These are phyloP conservation scores for Agrocybe chaxingu DNA, from an alignment of 768 basidiomycete species.

Conservation along the genomic window DNA sequence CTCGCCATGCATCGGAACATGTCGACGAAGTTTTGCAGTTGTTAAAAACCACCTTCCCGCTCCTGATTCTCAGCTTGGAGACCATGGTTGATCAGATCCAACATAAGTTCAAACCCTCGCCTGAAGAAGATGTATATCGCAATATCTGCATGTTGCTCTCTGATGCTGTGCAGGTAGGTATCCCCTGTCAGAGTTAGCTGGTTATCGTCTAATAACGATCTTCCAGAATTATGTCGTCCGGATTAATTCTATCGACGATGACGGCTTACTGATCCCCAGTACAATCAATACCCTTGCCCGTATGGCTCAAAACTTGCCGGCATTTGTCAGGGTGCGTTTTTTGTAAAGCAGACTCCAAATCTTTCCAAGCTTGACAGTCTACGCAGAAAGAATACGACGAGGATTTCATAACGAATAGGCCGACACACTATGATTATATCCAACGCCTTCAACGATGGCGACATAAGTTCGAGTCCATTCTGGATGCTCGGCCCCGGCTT, in stretches of 20 bases:
- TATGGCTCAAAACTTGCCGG: slow-evolving; percentile 58
- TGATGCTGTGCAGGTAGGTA: slow-evolving; percentile 75
- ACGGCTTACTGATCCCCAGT: slow-evolving; percentile 54
- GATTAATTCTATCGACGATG: slow-evolving; percentile 65
- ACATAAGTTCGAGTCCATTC: slow-evolving; percentile 78
- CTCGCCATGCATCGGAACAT: slow-evolving; percentile 80
- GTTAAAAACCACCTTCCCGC: slow-evolving; percentile 93
- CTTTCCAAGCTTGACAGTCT: not conserved
- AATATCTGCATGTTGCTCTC: slow-evolving; percentile 83
- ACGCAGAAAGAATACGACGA: slow-evolving; percentile 83
- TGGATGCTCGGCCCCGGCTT: slow-evolving; percentile 79
- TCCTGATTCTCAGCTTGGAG: slow-evolving; percentile 93
- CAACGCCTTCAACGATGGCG: slow-evolving; percentile 89
- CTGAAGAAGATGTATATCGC: slow-evolving; percentile 94
- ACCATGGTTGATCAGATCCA: slow-evolving; percentile 95
- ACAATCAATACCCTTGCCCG: slow-evolving; percentile 57
- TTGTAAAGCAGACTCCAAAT: not conserved
- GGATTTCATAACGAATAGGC: slow-evolving; percentile 81
- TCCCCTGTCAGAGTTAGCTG: not conserved
- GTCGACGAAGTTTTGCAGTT: slow-evolving; percentile 93
- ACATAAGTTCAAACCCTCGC: slow-evolving; percentile 80
- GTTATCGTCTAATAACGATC: slow-evolving; percentile 1
- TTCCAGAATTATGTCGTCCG: slow-evolving; percentile 64
- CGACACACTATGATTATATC: slow-evolving; percentile 84
- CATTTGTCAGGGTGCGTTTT: slow-evolving; percentile 51